Evolutionary conservation across 345 rosid genomes (phyloP).

Genomic region (Lumnitzera littorea): DNA sequence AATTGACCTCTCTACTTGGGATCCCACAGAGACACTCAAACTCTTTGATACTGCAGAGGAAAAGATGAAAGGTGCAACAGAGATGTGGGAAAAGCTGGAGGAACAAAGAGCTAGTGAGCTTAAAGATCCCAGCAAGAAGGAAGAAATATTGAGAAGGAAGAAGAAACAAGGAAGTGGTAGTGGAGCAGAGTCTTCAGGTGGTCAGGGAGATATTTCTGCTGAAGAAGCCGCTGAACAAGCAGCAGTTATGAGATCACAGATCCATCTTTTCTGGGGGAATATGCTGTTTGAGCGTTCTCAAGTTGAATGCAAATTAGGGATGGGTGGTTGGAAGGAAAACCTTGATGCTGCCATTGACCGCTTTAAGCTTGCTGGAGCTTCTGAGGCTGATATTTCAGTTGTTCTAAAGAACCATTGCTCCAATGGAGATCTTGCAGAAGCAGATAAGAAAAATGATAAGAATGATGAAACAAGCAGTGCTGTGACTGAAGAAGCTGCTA

Average conservation of each 20-base stretch:
- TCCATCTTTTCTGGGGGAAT: constrained; percentile 98
- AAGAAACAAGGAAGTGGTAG: constrained; percentile 54
- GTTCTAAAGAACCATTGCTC: constrained; percentile 87
- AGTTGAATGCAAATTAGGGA: constrained; percentile 84
- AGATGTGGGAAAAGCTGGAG: constrained; percentile 97
- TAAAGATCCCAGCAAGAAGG: constrained; percentile 81
- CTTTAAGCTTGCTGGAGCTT: constrained; percentile 90
- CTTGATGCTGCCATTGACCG: constrained; percentile 80
- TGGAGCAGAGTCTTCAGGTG: constrained; percentile 38
- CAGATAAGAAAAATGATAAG: constrained; percentile 32
- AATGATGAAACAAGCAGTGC: constrained; percentile 1
- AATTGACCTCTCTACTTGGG: constrained; percentile 71
- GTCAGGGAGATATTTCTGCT: constrained; percentile 46
- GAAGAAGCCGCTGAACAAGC: constrained; percentile 98
- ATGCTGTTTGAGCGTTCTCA: constrained; percentile 94
- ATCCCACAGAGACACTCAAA: constrained; percentile 56
- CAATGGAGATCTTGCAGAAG: constrained; percentile 48
- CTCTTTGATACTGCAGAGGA: constrained; percentile 81
- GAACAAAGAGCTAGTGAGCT: constrained; percentile 62
- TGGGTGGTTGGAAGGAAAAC: constrained; percentile 66
- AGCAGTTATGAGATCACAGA: constrained; percentile 91
- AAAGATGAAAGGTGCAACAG: constrained; percentile 90
- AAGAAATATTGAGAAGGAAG: constrained; percentile 60
- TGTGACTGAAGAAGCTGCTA: constrained; percentile 15
- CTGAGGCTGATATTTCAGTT: constrained; percentile 63